phyloP scores from a whole-genome alignment of 352 stramenopile genomes.

The Pythium aphanidermatum region DNA sequence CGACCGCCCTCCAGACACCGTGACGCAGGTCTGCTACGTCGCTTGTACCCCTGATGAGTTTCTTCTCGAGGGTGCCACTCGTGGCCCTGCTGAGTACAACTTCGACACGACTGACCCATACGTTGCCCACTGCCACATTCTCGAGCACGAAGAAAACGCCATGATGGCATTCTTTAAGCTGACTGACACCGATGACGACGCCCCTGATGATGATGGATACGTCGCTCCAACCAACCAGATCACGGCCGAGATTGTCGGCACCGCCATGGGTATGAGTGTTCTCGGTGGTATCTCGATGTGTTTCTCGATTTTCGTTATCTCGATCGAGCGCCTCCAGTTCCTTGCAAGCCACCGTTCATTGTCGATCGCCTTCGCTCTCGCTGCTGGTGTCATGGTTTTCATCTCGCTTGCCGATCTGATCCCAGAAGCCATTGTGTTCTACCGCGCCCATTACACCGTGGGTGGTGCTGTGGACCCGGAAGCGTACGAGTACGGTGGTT shows the following conservation, averaged over 20 bases:
- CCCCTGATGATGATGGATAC: conserved; percentile 37
- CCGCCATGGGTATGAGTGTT: conserved; percentile 72
- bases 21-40: conserved; percentile 73
- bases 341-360: conserved; percentile 47
- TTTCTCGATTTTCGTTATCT: conserved; percentile 63
- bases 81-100: conserved; percentile 44
- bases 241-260: conserved; percentile 40
- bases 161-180: conserved; percentile 72
- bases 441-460: conserved; percentile 46
- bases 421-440: conserved; percentile 49
- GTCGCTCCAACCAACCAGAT: conserved; percentile 28
- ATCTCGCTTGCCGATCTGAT: conserved; percentile 69
- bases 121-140: conserved; percentile 68
- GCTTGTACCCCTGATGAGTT: conserved; percentile 69
- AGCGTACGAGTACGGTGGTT: conserved; percentile 53
- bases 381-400: conserved; percentile 72
- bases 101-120: conserved; percentile 74
- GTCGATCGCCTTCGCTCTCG: conserved; percentile 64
- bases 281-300: conserved; percentile 62
- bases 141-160: conserved; percentile 73
- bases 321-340: conserved; percentile 56
- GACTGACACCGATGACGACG: conserved; percentile 35
- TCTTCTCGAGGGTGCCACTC: conserved; percentile 41
- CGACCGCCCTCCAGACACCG: conserved; percentile 22
- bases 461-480: conserved; percentile 47